phyloP scores from a whole-genome alignment of 495 filamentous ascomycete genomes.

The Cairneyella variabilis region DNA sequence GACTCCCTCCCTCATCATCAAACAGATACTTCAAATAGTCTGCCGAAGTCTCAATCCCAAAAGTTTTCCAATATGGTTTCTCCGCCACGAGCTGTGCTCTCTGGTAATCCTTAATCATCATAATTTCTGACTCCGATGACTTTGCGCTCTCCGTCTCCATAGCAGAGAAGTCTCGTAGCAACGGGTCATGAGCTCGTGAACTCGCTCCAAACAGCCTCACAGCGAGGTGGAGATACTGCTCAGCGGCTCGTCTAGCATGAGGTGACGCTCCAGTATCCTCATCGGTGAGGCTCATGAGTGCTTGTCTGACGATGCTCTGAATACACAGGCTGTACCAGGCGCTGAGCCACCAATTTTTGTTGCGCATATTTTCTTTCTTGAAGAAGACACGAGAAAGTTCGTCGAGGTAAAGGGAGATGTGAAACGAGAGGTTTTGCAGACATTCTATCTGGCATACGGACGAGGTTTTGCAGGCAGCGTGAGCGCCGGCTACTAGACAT shows the following conservation, averaged over 20 bases:
- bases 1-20: background rate
- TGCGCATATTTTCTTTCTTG: conserved; percentile 36
- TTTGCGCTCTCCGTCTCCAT: background rate
- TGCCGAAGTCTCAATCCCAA: background rate
- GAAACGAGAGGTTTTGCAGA: conserved; percentile 25
- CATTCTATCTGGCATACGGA: conserved; percentile 29
- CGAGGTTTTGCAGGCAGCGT: conserved; percentile 24
- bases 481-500: conserved; percentile 15
- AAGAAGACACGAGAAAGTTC: conserved; percentile 35
- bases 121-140: background rate
- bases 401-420: conserved; percentile 24
- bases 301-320: conserved; percentile 32
- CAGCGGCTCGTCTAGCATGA: background rate
- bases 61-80: background rate
- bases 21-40: background rate
- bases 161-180: background rate
- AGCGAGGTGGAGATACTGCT: background rate
- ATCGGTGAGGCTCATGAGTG: conserved; percentile 25
- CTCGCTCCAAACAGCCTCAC: background rate
- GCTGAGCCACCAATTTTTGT: conserved; percentile 32
- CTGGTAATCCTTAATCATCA: background rate
- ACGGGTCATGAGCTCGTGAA: background rate
- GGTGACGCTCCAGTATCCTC: background rate
- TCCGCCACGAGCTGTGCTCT: background rate
- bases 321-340: conserved; percentile 35